A percentile compares a stretch with the other conserved stretches of the same genome.
These are phyloP conservation scores for Penicillium sp. DNA, from an alignment of 2,329 filamentous ascomycete genomes.

Conservation along the genomic window DNA sequence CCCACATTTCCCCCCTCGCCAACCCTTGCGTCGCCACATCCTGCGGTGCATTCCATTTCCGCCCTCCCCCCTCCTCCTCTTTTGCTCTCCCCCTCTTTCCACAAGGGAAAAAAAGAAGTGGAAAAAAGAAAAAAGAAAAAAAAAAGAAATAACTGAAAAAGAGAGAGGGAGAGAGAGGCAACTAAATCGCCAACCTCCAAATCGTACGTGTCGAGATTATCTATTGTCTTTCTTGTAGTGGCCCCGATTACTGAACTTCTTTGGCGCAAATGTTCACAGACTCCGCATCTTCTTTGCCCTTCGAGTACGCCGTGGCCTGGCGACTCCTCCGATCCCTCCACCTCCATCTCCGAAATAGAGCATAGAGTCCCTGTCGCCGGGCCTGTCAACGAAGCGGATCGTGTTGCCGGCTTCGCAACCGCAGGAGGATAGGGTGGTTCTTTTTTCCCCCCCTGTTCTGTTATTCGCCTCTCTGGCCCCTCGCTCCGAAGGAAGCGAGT, in stretches of 20 bases:
- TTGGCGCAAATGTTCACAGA: slow-evolving; percentile 24
- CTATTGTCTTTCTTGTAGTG: not conserved
- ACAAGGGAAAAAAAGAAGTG: not conserved
- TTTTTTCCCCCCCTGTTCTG: no score
- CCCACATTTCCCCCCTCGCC: slow-evolving; percentile 12
- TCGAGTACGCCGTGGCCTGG: slow-evolving; percentile 23
- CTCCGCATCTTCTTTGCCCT: slow-evolving; percentile 16
- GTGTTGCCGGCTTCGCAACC: slow-evolving; percentile 26
- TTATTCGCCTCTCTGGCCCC: slow-evolving; percentile 23
- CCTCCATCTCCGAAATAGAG: slow-evolving; percentile 8
- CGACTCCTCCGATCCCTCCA: slow-evolving; percentile 16
- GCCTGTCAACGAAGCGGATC: slow-evolving; percentile 23
- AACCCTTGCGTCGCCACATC: slow-evolving; percentile 23
- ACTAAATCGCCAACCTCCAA: slow-evolving; percentile 1
- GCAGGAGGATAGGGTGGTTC: slow-evolving; percentile 21
- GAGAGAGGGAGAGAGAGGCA: not conserved
- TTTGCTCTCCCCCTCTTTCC: not conserved
- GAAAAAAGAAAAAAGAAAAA: not conserved
- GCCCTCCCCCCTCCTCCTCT: slow-evolving; percentile 11
- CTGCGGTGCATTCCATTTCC: slow-evolving; percentile 17
- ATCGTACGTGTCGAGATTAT: slow-evolving; percentile 21
- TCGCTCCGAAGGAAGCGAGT: slow-evolving; percentile 22
- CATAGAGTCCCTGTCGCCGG: slow-evolving; percentile 17
- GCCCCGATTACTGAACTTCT: slow-evolving; percentile 1
- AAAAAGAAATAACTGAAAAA: not conserved